Base-by-base conservation (phyloP, 2,329 filamentous ascomycete genomes). In the Aspergillus sclerotialis region DNA sequence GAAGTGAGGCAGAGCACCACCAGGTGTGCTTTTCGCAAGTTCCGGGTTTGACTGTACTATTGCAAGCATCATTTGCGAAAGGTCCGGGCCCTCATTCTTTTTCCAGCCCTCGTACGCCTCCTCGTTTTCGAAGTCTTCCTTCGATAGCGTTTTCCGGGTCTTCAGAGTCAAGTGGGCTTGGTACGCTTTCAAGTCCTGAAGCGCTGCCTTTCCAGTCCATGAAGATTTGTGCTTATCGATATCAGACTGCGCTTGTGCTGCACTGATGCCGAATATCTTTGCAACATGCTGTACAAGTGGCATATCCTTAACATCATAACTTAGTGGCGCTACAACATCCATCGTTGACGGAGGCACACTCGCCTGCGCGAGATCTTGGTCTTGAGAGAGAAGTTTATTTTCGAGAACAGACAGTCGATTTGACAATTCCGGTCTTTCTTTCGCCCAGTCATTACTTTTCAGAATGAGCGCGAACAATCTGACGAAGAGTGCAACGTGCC, bases 221-320 rank as follows among this genome's bases (percentile, higher is more conserved):
- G 76, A 63, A 4, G 78, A 72, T 46, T 82, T 84, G 60, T 94
- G 78, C 31, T 79, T 75, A 60, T 94, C 84, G 54, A 98, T 85
- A 51, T 95, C 89, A 28, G 76, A 75, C 64, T 98, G 92, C 5
- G 89, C 82, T 46, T 92, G 80, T 2, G 80, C 78, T 45, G 83
- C 78, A 28, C 80, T 79, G 39, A 90, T 72, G 28, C 83, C 84
- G 62, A 96, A 98, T 43, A 95, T 84, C 49, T 75, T 81, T 32
- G 83, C 84, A 16, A 98, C 89, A 23, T 82, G 76, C 57, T 92
- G 82, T 17, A 94, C 92, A 64, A 95, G 75, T 24, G 82, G 82
- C 92, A 98, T 98, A 56, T 98, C 92, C 63, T 92, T 94, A 55
- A 96, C 82, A 60, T 95, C 86, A 60, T 94, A 86, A 53, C 80